Conservation (phyloP, 805 yeast species). For the Wickerhamomyces strasburgensis region DNA sequence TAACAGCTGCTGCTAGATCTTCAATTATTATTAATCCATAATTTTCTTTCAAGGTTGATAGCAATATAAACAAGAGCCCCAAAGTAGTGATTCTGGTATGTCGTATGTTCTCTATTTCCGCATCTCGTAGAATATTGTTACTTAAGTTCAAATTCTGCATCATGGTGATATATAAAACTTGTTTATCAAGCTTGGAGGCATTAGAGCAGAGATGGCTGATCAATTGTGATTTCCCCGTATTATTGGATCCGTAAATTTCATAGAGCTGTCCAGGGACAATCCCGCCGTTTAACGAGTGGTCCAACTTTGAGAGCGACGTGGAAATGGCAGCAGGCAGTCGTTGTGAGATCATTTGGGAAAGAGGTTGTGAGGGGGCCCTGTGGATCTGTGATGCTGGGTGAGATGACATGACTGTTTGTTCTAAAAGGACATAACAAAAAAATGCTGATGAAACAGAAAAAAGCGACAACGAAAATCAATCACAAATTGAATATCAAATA, state of each 20-base stretch:
- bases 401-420: background rate
- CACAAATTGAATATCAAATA: no score
- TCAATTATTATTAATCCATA: slow-evolving; percentile 21
- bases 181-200: slow-evolving; percentile 11
- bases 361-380: slow-evolving; percentile 17
- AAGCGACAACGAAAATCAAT: no score
- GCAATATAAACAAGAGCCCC: slow-evolving; percentile 11
- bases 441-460: background rate
- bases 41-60: slow-evolving; percentile 6
- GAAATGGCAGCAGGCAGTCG: slow-evolving; percentile 16
- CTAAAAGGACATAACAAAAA: background rate
- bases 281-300: slow-evolving; percentile 20
- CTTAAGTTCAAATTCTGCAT: slow-evolving; percentile 7
- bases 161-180: slow-evolving; percentile 23
- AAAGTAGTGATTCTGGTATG: slow-evolving; percentile 7
- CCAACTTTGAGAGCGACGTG: slow-evolving; percentile 12
- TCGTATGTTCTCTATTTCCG: slow-evolving; percentile 1
- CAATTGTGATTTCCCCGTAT: slow-evolving; percentile 17
- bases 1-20: slow-evolving; percentile 17
- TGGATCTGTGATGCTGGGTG: slow-evolving; percentile 3
- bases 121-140: slow-evolving; percentile 1
- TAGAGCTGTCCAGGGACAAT: slow-evolving; percentile 23
- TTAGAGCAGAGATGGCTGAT: slow-evolving; percentile 11
- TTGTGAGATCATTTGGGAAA: slow-evolving; percentile 16
- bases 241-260: slow-evolving; percentile 20